A percentile compares a stretch with the other conserved stretches of the same genome.
Conservation (phyloP, 495 filamentous ascomycete genomes). For the Niebla homalea region DNA sequence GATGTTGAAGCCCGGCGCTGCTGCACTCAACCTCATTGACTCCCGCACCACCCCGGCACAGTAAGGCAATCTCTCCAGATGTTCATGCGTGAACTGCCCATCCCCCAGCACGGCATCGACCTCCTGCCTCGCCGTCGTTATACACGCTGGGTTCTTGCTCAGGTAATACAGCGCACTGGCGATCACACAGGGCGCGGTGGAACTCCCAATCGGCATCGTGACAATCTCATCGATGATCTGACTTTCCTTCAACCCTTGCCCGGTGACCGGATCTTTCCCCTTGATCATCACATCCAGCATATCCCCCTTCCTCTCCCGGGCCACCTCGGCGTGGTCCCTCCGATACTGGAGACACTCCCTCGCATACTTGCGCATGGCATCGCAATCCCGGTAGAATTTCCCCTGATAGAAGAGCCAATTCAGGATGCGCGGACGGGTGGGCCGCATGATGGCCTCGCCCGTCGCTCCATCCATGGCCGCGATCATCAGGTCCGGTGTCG, state of each 20-base stretch:
- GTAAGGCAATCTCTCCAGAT: conserved; percentile 53
- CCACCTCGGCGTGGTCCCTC: conserved; percentile 34
- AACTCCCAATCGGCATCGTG: conserved; percentile 34
- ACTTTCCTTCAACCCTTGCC: conserved; percentile 43
- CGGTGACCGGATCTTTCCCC: conserved; percentile 52
- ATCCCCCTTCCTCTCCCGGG: conserved; percentile 38
- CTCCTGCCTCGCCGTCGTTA: conserved; percentile 28
- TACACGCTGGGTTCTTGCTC: conserved; percentile 24
- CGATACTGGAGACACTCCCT: conserved; percentile 45
- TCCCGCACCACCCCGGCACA: conserved; percentile 57
- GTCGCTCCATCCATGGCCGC: conserved; percentile 29
- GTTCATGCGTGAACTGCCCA: conserved; percentile 30
- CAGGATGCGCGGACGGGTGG: conserved; percentile 27
- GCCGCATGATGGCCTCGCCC: conserved; percentile 29
- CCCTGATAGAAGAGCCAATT: conserved; percentile 28
- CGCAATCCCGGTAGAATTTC: conserved; percentile 44
- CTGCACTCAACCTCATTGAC: conserved; percentile 52
- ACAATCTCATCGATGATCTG: conserved; percentile 57
- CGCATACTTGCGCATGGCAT: conserved; percentile 42
- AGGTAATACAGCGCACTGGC: conserved; percentile 35
- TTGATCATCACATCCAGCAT: conserved; percentile 57
- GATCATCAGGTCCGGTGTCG: conserved; percentile 22
- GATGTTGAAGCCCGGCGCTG: conserved; percentile 52
- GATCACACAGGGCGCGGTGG: conserved; percentile 32
- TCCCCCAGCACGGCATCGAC: conserved; percentile 29